Evolutionary conservation across 164 flowering plant species (phyloP).

Genomic region (Taxillus chinensis): DNA sequence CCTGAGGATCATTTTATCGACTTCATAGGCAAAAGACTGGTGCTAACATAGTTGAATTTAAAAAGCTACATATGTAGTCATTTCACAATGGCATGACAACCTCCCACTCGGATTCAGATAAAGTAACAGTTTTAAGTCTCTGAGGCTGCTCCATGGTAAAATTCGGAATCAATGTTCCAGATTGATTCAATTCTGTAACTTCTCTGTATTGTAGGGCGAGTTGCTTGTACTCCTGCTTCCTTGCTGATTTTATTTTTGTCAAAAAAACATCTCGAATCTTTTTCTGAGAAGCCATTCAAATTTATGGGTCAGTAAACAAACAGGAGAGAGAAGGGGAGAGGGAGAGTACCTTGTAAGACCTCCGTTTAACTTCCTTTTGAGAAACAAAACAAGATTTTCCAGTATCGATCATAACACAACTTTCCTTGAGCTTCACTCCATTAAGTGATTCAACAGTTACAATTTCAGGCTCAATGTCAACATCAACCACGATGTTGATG

Average conservation of each 20-base stretch:
- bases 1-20: too few species aligned
- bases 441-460: constrained; percentile 12
- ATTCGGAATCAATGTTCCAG: neutral
- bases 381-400: constrained; percentile 15
- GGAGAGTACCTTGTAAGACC: constrained; percentile 31
- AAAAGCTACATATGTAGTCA: too few species aligned
- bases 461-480: constrained; percentile 4
- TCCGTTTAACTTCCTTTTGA: constrained; percentile 12
- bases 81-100: constrained; percentile 19
- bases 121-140: neutral
- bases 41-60: too few species aligned
- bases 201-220: constrained; percentile 20
- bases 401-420: constrained; percentile 32
- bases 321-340: too few species aligned
- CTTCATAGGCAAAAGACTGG: too few species aligned
- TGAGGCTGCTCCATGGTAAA: constrained; percentile 1
- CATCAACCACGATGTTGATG: neutral
- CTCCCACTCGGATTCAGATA: constrained; percentile 63
- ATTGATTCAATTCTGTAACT: neutral
- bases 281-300: constrained; percentile 15
- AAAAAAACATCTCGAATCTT: constrained; percentile 29
- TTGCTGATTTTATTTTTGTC: constrained; percentile 25
- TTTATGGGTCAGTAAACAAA: too few species aligned
- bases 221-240: constrained; percentile 36
- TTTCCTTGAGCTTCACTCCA: constrained; percentile 23